phyloP scores from a whole-genome alignment of 495 filamentous ascomycete species.

The Thermothielavioides terrestris region DNA sequence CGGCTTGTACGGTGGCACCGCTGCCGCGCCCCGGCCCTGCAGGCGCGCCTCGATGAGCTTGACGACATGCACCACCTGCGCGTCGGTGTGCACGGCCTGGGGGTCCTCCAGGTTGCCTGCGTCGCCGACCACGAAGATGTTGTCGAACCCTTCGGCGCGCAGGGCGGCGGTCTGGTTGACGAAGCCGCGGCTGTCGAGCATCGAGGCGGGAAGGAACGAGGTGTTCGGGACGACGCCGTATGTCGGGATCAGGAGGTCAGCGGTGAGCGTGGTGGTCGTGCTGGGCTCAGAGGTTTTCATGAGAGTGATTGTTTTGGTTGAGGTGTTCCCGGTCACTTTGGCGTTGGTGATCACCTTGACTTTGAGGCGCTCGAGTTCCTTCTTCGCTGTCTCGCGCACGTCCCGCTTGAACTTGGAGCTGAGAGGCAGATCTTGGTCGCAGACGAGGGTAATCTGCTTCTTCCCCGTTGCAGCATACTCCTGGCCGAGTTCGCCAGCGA shows the following conservation, averaged over 20 bases:
- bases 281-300: conserved; percentile 3
- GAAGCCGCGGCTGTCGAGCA: conserved; percentile 28
- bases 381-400: conserved; percentile 22
- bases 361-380: conserved; percentile 28
- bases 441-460: conserved; percentile 41
- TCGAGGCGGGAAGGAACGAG: conserved; percentile 25
- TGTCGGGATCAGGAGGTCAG: conserved; percentile 38
- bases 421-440: conserved; percentile 24
- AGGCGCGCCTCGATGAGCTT: conserved; percentile 22
- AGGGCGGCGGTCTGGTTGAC: conserved; percentile 31
- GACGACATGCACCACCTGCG: conserved; percentile 22
- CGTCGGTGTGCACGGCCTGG: conserved; percentile 15
- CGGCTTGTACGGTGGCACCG: conserved; percentile 15
- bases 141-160: conserved; percentile 22
- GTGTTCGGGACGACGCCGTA: conserved; percentile 37
- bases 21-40: background rate
- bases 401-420: conserved; percentile 8
- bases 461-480: conserved; percentile 24
- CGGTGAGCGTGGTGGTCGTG: conserved; percentile 20
- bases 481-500: conserved; percentile 51
- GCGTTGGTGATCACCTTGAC: conserved; percentile 24
- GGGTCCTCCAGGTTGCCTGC: conserved; percentile 22
- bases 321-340: conserved; percentile 10
- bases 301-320: background rate
- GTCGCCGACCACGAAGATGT: conserved; percentile 40